phyloP scores from a whole-genome alignment of 2,329 filamentous ascomycete species.

The Apiospora pterosperma region DNA sequence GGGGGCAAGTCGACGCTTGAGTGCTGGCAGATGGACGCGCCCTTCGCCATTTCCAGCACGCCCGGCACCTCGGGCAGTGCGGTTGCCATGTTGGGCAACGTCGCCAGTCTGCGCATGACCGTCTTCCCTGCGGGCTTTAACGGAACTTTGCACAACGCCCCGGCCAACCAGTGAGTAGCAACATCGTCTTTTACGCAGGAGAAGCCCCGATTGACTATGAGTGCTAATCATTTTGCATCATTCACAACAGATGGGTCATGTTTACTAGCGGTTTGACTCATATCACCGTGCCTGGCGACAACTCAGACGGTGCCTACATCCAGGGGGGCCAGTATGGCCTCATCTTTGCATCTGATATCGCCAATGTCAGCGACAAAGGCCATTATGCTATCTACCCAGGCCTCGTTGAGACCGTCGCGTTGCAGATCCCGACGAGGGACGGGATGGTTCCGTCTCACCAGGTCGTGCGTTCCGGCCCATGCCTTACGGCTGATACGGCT shows the following conservation, averaged over 20 bases:
- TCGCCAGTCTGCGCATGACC: conserved; percentile 30
- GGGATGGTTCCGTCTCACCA: conserved; percentile 32
- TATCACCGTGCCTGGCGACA: conserved; percentile 35
- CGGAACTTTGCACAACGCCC: conserved; percentile 38
- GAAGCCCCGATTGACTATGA: neutral
- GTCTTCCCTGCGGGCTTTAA: conserved; percentile 34
- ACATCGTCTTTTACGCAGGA: neutral
- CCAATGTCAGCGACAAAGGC: conserved; percentile 33
- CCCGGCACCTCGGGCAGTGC: conserved; percentile 29
- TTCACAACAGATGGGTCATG: conserved; percentile 28
- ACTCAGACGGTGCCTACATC: conserved; percentile 30
- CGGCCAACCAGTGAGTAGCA: conserved; percentile 31
- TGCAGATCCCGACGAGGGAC: conserved; percentile 34
- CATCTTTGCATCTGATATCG: conserved; percentile 40
- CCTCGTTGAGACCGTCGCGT: conserved; percentile 30
- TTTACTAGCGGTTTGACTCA: conserved; percentile 38
- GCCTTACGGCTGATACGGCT: conserved; percentile 20
- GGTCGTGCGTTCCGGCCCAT: conserved; percentile 38
- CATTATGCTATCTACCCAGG: conserved; percentile 39
- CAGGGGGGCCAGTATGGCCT: conserved; percentile 35
- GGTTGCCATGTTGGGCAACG: conserved; percentile 26
- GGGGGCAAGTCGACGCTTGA: conserved; percentile 40
- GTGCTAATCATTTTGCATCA: neutral
- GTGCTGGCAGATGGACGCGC: conserved; percentile 38
- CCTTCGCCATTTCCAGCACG: conserved; percentile 29